Base-by-base conservation (phyloP, 768 basidiomycete species). In the Serendipita sp. region DNA sequence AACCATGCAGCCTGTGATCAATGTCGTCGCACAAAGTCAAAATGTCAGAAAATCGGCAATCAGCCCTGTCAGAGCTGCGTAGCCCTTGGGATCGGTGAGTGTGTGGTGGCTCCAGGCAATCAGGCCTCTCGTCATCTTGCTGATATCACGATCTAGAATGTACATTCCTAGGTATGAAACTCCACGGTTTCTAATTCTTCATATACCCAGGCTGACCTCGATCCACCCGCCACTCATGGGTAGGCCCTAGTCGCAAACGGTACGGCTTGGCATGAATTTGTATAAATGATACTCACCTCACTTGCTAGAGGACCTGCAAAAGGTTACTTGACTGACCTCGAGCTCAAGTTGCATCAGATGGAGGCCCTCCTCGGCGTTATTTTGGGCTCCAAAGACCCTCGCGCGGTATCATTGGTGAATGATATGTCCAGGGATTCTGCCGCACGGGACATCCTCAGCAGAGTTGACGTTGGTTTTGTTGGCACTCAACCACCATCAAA, bases 251-350 rank as follows among this genome's bases (percentile, higher is more conserved):
- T 37, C 56, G 56, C n/a, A 60, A 60, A 60, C 24, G 56, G 56
- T 60, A 24, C n/a, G 24, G 8, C 8, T 60, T 35, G 24, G 16
- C 16, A n/a, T 60, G 16, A 8, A 5, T 32, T 37, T 28, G 4
- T 11, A 16, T 10, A 60, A 24, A 24, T 32, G 28, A n/a, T n/a
- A 28, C 56, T 60, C 24, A 60, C 35, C 8, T 28, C 18, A 18
- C 10, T 35, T 8, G 8, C 13, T 37, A 60, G 56, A 37, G 91
- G 91, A 1, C 88, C 88, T 2, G 88, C 89, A n/a, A 91, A 90
- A 71, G 92, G 92, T 0, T 95, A 95, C 77, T 93, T 95, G 71
- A 91, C 94, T 70, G 91, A 91, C 34, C 92, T 95, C 69, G 92
- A 95, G 74, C 88, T 88, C 13, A 83, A 90, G 13, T 76, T 95